Conservation (phyloP, 139 green algal genomes). For the Tetradesmus lagerheimii region DNA sequence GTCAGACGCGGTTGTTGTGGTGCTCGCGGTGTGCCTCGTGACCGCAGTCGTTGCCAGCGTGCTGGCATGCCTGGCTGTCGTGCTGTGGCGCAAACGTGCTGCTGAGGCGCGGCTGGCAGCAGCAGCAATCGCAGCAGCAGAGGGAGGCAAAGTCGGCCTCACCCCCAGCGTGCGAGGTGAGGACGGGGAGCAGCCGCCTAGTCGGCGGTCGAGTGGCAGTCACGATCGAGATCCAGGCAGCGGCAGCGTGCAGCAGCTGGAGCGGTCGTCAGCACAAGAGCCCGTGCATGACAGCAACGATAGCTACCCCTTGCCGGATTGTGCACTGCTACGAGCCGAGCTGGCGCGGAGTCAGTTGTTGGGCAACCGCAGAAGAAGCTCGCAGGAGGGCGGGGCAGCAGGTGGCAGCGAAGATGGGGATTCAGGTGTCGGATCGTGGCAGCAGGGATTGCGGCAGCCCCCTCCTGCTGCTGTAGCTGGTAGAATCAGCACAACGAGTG, state of each 20-base stretch:
- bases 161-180: background rate
- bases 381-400: background rate
- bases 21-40: constrained; percentile 22
- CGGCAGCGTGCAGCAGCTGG: background rate
- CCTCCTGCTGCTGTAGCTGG: background rate
- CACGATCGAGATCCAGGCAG: background rate
- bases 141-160: background rate
- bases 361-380: background rate
- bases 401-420: background rate
- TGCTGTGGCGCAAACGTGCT: constrained; percentile 18
- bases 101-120: background rate
- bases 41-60: constrained; percentile 7
- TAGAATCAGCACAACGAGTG: background rate
- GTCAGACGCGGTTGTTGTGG: constrained; percentile 2
- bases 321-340: background rate
- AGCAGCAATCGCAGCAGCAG: background rate
- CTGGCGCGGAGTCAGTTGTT: constrained; percentile 14
- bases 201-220: background rate
- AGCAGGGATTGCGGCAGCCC: background rate
- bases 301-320: constrained; percentile 12
- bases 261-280: background rate
- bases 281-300: constrained; percentile 41
- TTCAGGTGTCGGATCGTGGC: background rate
- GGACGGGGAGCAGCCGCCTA: background rate
- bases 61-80: constrained; percentile 3